Evolutionary conservation across 805 yeast genomes (phyloP).

Genomic region (Nakazawaea holstii): DNA sequence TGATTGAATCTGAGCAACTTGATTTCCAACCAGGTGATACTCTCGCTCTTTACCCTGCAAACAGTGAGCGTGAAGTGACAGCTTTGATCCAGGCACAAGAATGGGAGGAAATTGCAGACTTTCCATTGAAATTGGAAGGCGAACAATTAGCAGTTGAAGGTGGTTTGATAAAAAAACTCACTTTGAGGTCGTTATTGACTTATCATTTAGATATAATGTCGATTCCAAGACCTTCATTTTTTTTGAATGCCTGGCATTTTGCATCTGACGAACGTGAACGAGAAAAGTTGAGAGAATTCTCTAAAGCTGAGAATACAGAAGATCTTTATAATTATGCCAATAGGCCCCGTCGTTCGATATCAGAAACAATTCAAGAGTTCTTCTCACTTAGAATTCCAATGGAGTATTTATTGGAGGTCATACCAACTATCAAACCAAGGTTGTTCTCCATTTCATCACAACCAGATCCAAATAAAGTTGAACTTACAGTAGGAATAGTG

Average conservation of each 20-base stretch:
- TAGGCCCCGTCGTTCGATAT: constrained; percentile 81
- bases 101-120: constrained; percentile 72
- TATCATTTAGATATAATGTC: constrained; percentile 80
- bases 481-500: constrained; percentile 77
- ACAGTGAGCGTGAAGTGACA: constrained; percentile 59
- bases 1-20: constrained; percentile 27
- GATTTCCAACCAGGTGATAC: constrained; percentile 77
- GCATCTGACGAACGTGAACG: constrained; percentile 67
- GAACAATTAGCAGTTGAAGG: constrained; percentile 41
- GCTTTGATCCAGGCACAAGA: constrained; percentile 60
- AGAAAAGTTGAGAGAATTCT: constrained; percentile 73
- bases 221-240: constrained; percentile 82
- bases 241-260: constrained; percentile 69
- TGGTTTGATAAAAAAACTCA: constrained; percentile 55
- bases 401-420: constrained; percentile 66
- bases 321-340: constrained; percentile 89
- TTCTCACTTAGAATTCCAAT: constrained; percentile 70
- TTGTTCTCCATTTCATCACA: constrained; percentile 78
- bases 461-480: constrained; percentile 39
- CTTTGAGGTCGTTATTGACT: constrained; percentile 66
- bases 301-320: constrained; percentile 65
- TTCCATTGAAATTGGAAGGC: constrained; percentile 36
- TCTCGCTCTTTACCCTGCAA: constrained; percentile 68
- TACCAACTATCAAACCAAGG: constrained; percentile 79
- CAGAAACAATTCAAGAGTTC: constrained; percentile 83